A percentile compares a stretch with the other conserved stretches of the same genome.
Conservation (phyloP, 2,329 filamentous ascomycete species). For the Trichoderma hamatum region DNA sequence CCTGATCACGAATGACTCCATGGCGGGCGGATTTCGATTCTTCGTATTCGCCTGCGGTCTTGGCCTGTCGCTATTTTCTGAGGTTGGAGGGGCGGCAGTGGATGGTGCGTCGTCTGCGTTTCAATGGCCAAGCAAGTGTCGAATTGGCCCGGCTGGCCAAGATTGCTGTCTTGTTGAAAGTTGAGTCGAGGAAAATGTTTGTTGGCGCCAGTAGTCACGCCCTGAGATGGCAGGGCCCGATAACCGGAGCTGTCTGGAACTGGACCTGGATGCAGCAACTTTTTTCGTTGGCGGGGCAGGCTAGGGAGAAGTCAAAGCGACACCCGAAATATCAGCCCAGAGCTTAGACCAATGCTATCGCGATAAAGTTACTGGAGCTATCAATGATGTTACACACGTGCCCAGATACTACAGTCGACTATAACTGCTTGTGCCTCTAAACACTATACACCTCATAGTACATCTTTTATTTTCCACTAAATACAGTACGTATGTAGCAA, state of each 20-base stretch:
- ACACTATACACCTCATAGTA: no score
- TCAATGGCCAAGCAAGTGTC: not conserved
- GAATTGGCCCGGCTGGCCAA: conserved; percentile 9
- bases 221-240: not conserved
- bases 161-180: conserved; percentile 10
- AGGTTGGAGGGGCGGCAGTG: not conserved
- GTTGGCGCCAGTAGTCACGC: conserved; percentile 5
- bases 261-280: no score
- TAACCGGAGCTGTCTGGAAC: conserved; percentile 14
- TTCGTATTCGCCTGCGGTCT: not conserved
- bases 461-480: no score
- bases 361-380: not conserved
- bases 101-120: not conserved
- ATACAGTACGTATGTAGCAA: no score
- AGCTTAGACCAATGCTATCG: not conserved
- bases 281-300: conserved; percentile 11
- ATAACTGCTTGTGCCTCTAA: no score
- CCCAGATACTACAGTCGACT: not conserved
- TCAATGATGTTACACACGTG: not conserved
- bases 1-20: conserved; percentile 70
- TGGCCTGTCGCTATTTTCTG: not conserved
- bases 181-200: conserved; percentile 3
- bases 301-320: not conserved
- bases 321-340: not conserved
- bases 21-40: conserved; percentile 32